Evolutionary conservation across 805 yeast species (phyloP).

Genomic region (Nakazawaea holstii): DNA sequence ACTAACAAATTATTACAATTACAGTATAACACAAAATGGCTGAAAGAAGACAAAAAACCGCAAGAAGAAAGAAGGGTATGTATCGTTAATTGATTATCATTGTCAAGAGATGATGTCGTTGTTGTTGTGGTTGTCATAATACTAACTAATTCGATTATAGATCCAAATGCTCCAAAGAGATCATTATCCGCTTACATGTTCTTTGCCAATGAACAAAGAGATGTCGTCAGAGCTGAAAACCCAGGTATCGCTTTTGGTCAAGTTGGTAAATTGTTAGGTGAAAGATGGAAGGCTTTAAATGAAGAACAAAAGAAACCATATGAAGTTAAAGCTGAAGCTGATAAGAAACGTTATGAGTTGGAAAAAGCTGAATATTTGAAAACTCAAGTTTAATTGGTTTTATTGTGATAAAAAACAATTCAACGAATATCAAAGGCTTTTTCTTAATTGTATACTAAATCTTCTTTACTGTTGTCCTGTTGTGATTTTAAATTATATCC

Average conservation of each 20-base stretch:
- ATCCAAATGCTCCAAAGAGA: constrained; percentile 99
- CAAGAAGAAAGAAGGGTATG: constrained; percentile 31
- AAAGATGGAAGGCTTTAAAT: constrained; percentile 88
- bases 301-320: constrained; percentile 84
- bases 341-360: constrained; percentile 95
- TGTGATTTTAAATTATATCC: too few relatives aligned
- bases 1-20: constrained; percentile 5
- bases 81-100: not conserved
- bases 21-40: constrained; percentile 17
- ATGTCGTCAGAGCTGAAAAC: constrained; percentile 89
- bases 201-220: constrained; percentile 97
- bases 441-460: too few relatives aligned
- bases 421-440: too few relatives aligned
- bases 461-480: too few relatives aligned
- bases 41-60: constrained; percentile 21
- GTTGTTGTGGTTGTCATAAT: not conserved
- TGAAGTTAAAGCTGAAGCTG: constrained; percentile 89
- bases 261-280: constrained; percentile 93
- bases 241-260: constrained; percentile 95
- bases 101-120: too few relatives aligned
- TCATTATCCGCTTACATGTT: constrained; percentile 98
- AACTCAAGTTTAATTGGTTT: constrained; percentile 8
- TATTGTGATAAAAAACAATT: not conserved
- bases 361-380: constrained; percentile 82
- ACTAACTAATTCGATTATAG: constrained; percentile 26